These are phyloP conservation scores for Alisma plantagoaquatica DNA, from an alignment of 106 monocot species.

Conservation along the genomic window DNA sequence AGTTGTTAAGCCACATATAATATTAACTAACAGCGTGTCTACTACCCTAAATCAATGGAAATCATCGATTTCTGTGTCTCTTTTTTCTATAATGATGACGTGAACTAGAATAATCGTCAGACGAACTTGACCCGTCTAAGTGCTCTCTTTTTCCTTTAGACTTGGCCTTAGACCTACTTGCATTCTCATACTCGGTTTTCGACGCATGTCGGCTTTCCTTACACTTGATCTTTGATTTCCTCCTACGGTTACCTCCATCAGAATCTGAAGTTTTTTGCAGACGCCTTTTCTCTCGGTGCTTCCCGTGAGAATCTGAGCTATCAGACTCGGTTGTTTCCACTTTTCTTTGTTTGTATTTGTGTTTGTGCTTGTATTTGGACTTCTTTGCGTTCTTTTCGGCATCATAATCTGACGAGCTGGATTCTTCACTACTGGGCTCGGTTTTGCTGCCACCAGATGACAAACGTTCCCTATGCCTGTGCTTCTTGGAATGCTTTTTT, in stretches of 20 bases:
- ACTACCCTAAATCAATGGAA: too few species aligned
- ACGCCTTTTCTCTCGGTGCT: background rate
- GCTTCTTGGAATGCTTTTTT: slow-evolving; percentile 45
- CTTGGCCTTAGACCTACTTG: background rate
- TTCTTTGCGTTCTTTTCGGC: slow-evolving; percentile 13
- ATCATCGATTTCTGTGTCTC: too few species aligned
- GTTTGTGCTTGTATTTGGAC: slow-evolving; percentile 12
- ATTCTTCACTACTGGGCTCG: background rate
- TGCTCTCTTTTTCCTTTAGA: background rate
- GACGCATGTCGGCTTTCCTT: background rate
- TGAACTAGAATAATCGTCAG: too few species aligned
- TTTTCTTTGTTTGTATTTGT: background rate
- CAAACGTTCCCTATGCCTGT: slow-evolving; percentile 29
- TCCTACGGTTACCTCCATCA: slow-evolving; percentile 5
- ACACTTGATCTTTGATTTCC: slow-evolving; percentile 18
- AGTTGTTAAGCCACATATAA: too few species aligned
- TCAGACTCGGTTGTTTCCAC: slow-evolving; percentile 1
- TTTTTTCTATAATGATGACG: too few species aligned
- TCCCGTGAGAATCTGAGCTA: slow-evolving; percentile 1
- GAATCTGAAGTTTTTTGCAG: background rate
- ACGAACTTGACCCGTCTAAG: too few species aligned
- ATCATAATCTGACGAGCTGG: slow-evolving; percentile 24
- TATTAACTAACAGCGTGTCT: too few species aligned
- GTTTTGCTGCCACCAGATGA: slow-evolving; percentile 1
- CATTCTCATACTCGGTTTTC: background rate